Evolutionary conservation across 495 filamentous ascomycete species (phyloP).

Genomic region (Parachaetomium inaequale): DNA sequence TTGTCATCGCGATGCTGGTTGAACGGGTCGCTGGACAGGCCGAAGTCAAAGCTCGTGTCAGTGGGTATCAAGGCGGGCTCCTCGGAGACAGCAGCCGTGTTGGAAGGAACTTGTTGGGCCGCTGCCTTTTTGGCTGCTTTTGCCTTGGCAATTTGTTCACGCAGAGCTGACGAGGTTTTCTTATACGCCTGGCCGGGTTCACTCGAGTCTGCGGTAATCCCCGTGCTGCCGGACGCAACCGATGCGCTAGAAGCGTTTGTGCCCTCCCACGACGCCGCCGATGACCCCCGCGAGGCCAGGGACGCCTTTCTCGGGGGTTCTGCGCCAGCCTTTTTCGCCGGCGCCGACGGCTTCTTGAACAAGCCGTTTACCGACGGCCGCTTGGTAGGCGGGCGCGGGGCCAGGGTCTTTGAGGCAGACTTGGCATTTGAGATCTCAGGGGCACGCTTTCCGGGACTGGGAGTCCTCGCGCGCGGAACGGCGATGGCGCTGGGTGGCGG

Average conservation of each 20-base stretch:
- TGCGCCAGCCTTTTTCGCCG: conserved; percentile 35
- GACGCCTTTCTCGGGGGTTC: conserved; percentile 40
- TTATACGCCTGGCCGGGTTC: conserved; percentile 40
- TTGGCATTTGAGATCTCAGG: conserved; percentile 32
- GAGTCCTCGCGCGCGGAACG: conserved; percentile 34
- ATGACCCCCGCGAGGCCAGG: conserved; percentile 44
- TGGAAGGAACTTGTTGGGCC: conserved; percentile 38
- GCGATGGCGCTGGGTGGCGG: conserved; percentile 26
- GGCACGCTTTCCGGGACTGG: conserved; percentile 42
- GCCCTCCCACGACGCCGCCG: conserved; percentile 47
- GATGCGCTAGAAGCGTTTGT: conserved; percentile 38
- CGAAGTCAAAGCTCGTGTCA: conserved; percentile 55
- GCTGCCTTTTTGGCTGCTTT: conserved; percentile 75
- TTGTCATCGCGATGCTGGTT: conserved; percentile 59
- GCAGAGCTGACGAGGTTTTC: conserved; percentile 75
- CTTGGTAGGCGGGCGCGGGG: conserved; percentile 47
- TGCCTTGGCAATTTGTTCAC: conserved; percentile 90
- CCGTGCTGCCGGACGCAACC: conserved; percentile 37
- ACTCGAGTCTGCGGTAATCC: conserved; percentile 36
- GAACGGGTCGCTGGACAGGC: conserved; percentile 59
- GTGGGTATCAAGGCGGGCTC: conserved; percentile 45
- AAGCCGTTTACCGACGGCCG: conserved; percentile 54
- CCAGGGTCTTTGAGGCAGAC: conserved; percentile 49
- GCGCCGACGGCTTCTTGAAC: conserved; percentile 51
- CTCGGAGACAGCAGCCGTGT: conserved; percentile 22